Evolutionary conservation across 176 grass and related monocot species (phyloP), one percentile per base, ranked within the genome.

Genomic region (Themeda triandra): DNA sequence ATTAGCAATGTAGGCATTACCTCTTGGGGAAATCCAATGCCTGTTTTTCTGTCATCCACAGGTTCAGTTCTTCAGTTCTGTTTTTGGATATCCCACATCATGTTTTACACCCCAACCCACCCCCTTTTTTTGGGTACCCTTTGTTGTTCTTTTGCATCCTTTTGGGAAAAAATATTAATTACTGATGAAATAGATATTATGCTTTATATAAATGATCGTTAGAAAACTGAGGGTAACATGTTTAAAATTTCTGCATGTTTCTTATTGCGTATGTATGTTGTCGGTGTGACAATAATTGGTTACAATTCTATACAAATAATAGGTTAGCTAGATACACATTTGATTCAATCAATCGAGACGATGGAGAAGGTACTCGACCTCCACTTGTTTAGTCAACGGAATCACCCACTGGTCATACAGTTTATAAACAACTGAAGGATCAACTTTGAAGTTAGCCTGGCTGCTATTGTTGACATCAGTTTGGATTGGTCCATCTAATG

Each of bases 341-440:
- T 4, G 19, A 65, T 46, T 86, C 82, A 92, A 89, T 94, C 89
- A 31, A 86, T 94, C 89, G 4, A 98, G 91, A 41, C 93, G 91
- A 49, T 46, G 89, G 62, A 98, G 91, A 36, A 98, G 91, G 82
- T 93, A 98, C 29, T 98, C 85, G 13, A 98, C 64, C 87, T 98
- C 89, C 69, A 98, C 91, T 44, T 83, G 45, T 71, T 98, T 98
- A 4, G 96, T 98, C 28, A 94, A 31, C 10, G 93, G 96, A 14
- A 98, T 98, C 68, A 98, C 89, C 96, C 96, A 95, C 40, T 90
- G 63, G 13, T 95, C 89, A 72, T 95, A 98, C 13, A 95, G 89
- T 17, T 85, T 75, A 13, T 85, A 87, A 24, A 91, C 74, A 8
- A 94, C 78, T 0, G 30, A 82, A 85, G 96, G 96, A 44, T 92